These are phyloP conservation scores for Thyridium curvatum DNA, from an alignment of 2,329 filamentous ascomycete genomes.

Conservation along the genomic window DNA sequence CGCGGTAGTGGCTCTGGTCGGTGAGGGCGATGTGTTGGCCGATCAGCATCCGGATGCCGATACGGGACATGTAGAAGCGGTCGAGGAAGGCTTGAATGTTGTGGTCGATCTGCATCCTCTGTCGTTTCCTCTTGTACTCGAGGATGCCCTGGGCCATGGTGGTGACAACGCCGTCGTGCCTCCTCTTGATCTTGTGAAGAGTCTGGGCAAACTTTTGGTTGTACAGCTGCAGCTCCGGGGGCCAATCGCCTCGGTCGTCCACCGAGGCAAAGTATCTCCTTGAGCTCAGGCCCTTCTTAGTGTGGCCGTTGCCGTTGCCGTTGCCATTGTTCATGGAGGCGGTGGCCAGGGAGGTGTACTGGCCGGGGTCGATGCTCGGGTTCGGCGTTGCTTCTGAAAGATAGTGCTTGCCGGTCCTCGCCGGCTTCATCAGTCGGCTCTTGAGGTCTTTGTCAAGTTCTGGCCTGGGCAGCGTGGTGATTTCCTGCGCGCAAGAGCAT, in stretches of 20 bases:
- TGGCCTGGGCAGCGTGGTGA: constrained; percentile 78
- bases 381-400: constrained; percentile 83
- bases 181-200: constrained; percentile 87
- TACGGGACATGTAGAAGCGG: constrained; percentile 99
- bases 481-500: constrained; percentile 57
- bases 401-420: constrained; percentile 56
- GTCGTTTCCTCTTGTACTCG: constrained; percentile 93
- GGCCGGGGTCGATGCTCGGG: constrained; percentile 78
- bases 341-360: constrained; percentile 60
- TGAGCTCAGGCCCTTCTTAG: constrained; percentile 43
- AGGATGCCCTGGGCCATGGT: constrained; percentile 97
- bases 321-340: constrained; percentile 34
- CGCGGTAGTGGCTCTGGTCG: constrained; percentile 81
- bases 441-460: constrained; percentile 68
- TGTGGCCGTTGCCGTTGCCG: constrained; percentile 24
- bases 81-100: constrained; percentile 97
- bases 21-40: constrained; percentile 97
- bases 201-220: constrained; percentile 87
- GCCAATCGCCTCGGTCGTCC: constrained; percentile 85
- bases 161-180: constrained; percentile 95
- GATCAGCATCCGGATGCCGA: constrained; percentile 98
- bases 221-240: constrained; percentile 88
- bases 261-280: constrained; percentile 87
- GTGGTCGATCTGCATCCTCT: constrained; percentile 97
- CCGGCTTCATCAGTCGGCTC: constrained; percentile 68